Base-by-base conservation (phyloP, 768 basidiomycete species). In the Trametes gibbosa region DNA sequence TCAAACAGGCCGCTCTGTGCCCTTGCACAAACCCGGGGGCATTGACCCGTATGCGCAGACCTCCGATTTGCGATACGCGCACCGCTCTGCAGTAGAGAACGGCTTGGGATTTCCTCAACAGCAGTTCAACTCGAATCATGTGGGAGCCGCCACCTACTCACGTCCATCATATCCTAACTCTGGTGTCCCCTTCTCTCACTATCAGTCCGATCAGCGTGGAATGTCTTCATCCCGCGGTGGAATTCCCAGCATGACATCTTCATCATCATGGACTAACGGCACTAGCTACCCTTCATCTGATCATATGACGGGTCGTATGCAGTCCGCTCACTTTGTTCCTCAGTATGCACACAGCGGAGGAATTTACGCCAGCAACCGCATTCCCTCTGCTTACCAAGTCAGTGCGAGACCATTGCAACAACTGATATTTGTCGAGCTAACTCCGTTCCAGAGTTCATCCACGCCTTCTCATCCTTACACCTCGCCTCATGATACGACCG, bases 141-240 rank as follows among this genome's bases (percentile, higher is more conserved):
- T 52, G 54, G 53, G 54, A 43, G 27, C 56, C 13, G 51, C 56
- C 37, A 41, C 51, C 50, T 67, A 70, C 58, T 58, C 56, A 21
- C 59, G 62, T 21, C 41, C 54, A 21, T 63, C 62, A 41, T 63
- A 58, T 53, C 49, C 65, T 37, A 62, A 65, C 46, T 35, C 35
- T 35, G 62, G 59, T 5, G 25, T 68, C 43, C 61, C 69, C 40
- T 68, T 70, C 58, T 58, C 68, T 17, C 65, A 67, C 37, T 68
- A 70, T 46, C 70, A 72, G 56, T 65, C 70, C 3, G 63, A 70
- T 35, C 68, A 68, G 50, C 65, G 59, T 23, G 66, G 64, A 3
- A 63, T 68, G 42, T 49, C 60, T 32, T 54, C 57, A 3, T 32
- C 29, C 10, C 62, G 62, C 21, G 39, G 50, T 24, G 21, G 47